These are phyloP conservation scores for Solanum chaucha DNA, from an alignment of 257 asterid species.

Conservation along the genomic window DNA sequence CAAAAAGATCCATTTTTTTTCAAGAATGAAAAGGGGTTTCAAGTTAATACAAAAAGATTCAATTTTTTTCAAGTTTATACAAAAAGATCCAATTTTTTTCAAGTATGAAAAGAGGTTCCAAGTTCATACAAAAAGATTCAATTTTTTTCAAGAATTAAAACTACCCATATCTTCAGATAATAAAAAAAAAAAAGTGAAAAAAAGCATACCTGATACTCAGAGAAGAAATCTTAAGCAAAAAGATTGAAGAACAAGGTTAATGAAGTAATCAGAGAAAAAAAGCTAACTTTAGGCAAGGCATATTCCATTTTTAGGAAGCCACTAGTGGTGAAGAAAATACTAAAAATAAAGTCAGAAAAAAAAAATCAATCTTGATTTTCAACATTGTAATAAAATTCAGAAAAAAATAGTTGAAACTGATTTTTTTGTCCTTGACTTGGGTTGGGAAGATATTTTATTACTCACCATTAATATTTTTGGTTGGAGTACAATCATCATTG, in stretches of 20 bases:
- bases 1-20: neutral
- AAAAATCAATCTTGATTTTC: neutral
- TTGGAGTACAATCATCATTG: neutral
- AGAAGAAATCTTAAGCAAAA: neutral
- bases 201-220: neutral
- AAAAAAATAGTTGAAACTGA: neutral
- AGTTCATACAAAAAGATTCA: neutral
- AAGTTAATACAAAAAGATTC: neutral
- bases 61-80: too few relatives aligned
- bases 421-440: neutral
- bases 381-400: neutral
- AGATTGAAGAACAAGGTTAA: neutral
- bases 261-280: neutral
- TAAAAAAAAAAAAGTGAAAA: neutral
- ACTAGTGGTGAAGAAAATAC: neutral
- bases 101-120: neutral
- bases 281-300: neutral
- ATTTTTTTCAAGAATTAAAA: neutral
- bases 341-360: neutral
- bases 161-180: neutral
- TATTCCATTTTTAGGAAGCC: neutral
- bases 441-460: neutral
- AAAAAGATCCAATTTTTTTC: neutral
- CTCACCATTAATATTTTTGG: neutral
- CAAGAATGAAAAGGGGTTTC: neutral